phyloP scores from a whole-genome alignment of 2,329 filamentous ascomycete species.

The Talaromyces albobiverticillius region DNA sequence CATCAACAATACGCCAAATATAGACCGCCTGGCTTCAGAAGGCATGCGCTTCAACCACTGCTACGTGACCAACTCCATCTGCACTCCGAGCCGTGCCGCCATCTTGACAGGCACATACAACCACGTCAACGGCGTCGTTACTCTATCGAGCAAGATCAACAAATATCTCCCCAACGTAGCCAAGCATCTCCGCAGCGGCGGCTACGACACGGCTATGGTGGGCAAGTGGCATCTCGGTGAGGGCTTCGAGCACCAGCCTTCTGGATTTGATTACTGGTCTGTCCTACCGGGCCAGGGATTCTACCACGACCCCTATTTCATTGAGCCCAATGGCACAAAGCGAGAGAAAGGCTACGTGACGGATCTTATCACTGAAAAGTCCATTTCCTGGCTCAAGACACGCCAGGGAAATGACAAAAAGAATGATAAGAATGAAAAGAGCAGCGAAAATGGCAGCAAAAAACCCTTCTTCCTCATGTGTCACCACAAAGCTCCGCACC shows the following conservation, averaged over 20 bases:
- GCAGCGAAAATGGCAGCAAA: slow-evolving; percentile 23
- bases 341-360: slow-evolving; percentile 50
- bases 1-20: slow-evolving; percentile 52
- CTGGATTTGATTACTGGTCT: slow-evolving; percentile 54
- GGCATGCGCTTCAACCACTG: slow-evolving; percentile 54
- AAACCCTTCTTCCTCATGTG: slow-evolving; percentile 56
- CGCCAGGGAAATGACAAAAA: no score
- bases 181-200: slow-evolving; percentile 47
- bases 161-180: slow-evolving; percentile 52
- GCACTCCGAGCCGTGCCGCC: slow-evolving; percentile 51
- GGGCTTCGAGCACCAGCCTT: slow-evolving; percentile 44
- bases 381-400: no score
- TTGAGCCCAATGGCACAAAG: no score
- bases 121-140: slow-evolving; percentile 54
- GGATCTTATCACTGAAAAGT: slow-evolving; percentile 54
- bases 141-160: slow-evolving; percentile 50
- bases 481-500: slow-evolving; percentile 56
- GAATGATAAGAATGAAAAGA: no score
- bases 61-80: slow-evolving; percentile 55
- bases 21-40: slow-evolving; percentile 50
- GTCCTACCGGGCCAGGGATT: slow-evolving; percentile 52
- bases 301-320: slow-evolving; percentile 52
- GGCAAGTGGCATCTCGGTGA: slow-evolving; percentile 57
- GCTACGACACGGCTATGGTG: slow-evolving; percentile 53
- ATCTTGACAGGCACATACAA: slow-evolving; percentile 53